phyloP scores from a whole-genome alignment of 768 basidiomycete species.

The Phylloporus arenicola region DNA sequence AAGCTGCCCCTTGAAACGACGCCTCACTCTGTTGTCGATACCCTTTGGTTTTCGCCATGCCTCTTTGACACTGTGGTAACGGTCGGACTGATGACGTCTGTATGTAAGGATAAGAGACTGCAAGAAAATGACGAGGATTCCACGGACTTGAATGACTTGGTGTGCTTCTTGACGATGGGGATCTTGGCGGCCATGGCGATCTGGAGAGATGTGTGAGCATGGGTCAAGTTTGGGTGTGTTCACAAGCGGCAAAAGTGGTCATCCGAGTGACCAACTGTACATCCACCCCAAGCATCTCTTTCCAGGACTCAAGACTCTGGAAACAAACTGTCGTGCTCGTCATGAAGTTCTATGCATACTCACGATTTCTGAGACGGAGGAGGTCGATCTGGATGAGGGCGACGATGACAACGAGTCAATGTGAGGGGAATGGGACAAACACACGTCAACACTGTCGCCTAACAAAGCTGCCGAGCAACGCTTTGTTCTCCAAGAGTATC shows the following conservation, averaged over 20 bases:
- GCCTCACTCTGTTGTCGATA: slow-evolving; percentile 97
- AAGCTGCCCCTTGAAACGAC: slow-evolving; percentile 91
- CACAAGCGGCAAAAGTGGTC: neutral
- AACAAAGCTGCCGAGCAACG: too few species aligned
- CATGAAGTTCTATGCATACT: slow-evolving; percentile 31
- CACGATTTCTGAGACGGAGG: slow-evolving; percentile 51
- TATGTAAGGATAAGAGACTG: slow-evolving; percentile 11
- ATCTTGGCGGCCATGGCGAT: slow-evolving; percentile 46
- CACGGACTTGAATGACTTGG: slow-evolving; percentile 90
- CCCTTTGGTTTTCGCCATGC: slow-evolving; percentile 99
- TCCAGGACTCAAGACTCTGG: neutral
- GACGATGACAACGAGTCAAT: neutral
- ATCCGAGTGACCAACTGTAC: slow-evolving; percentile 19
- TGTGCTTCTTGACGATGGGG: slow-evolving; percentile 93
- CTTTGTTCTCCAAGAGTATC: neutral
- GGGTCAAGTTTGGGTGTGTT: neutral
- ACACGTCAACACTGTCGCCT: slow-evolving; percentile 20
- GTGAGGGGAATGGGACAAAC: slow-evolving; percentile 15
- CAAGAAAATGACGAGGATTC: neutral
- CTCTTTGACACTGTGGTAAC: slow-evolving; percentile 95
- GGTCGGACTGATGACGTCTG: slow-evolving; percentile 98
- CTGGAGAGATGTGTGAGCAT: slow-evolving; percentile 22
- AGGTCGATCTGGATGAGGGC: slow-evolving; percentile 31
- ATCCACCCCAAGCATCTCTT: slow-evolving; percentile 18
- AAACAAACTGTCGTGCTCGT: neutral